phyloP scores from a whole-genome alignment of 441 rosid genomes.

The Syzygium malaccense region DNA sequence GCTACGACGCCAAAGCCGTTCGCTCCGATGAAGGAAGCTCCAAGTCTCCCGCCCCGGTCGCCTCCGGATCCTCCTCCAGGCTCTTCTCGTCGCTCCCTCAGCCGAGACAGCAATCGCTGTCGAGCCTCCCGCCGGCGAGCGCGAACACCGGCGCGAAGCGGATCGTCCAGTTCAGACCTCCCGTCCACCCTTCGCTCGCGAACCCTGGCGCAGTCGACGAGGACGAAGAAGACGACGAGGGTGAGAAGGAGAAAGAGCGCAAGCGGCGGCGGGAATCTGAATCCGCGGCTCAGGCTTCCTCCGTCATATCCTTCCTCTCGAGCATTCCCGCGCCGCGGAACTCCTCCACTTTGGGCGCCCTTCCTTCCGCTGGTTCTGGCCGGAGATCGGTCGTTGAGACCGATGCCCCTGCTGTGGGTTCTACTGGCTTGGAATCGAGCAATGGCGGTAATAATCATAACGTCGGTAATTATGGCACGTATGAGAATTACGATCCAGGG shows the following conservation, averaged over 20 bases:
- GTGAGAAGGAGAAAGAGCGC: constrained; percentile 35
- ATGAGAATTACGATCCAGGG: constrained; percentile 5
- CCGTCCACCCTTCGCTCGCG: constrained; percentile 22
- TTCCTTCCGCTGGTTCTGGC: constrained; percentile 44
- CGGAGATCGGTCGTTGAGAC: constrained; percentile 60
- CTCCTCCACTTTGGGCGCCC: constrained; percentile 55
- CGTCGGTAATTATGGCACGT: constrained; percentile 10
- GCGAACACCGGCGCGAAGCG: constrained; percentile 27
- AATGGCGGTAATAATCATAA: constrained; percentile 12
- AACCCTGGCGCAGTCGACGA: constrained; percentile 21
- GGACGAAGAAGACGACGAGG: constrained; percentile 45
- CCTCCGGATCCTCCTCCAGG: constrained; percentile 16
- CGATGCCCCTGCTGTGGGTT: constrained; percentile 19
- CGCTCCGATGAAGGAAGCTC: constrained; percentile 4
- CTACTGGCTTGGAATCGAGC: background rate
- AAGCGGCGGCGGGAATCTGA: constrained; percentile 33
- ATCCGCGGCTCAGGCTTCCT: constrained; percentile 16
- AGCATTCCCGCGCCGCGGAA: constrained; percentile 70
- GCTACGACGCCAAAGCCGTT: constrained; percentile 19
- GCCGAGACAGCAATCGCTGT: constrained; percentile 29
- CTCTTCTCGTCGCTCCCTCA: constrained; percentile 57
- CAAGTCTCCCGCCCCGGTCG: constrained; percentile 1
- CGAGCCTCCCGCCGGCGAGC: constrained; percentile 7
- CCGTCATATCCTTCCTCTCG: constrained; percentile 64
- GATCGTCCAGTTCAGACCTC: constrained; percentile 70